Conservation (phyloP, 306 rosid genomes). For the Vachellia pachyceras region DNA sequence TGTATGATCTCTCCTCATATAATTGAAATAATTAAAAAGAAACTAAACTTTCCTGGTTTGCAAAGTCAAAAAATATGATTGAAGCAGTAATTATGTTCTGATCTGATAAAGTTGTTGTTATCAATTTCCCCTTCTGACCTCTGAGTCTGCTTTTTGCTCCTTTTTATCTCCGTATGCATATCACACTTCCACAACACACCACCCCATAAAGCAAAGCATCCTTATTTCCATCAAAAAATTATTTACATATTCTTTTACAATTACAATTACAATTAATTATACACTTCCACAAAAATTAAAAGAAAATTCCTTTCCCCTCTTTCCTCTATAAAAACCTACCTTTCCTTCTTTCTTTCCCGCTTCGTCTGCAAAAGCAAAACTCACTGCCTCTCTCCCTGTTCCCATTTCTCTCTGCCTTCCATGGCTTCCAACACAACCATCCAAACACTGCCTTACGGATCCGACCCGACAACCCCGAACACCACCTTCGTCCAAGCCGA, state of each 20-base stretch:
- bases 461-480: constrained; percentile 74
- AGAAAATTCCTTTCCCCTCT: not conserved
- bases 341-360: constrained; percentile 45
- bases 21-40: not conserved
- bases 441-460: constrained; percentile 45
- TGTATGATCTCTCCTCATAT: not conserved
- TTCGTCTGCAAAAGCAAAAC: constrained; percentile 32
- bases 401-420: not conserved
- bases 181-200: constrained; percentile 52
- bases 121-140: constrained; percentile 15
- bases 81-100: not conserved
- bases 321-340: constrained; percentile 44
- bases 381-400: not conserved
- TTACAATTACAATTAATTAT: not conserved
- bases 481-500: constrained; percentile 90
- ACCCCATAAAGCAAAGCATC: constrained; percentile 37
- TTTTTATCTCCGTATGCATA: constrained; percentile 32
- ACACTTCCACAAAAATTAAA: not conserved
- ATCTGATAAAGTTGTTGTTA: not conserved
- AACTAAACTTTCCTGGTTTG: not conserved
- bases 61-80: constrained; percentile 3
- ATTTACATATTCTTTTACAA: not conserved
- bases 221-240: constrained; percentile 6
- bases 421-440: constrained; percentile 48
- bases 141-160: not conserved